Evolutionary conservation across 1,284 basidiomycete species (phyloP), one percentile per base, ranked within the genome.

Genomic region (Bjerkandera adusta): DNA sequence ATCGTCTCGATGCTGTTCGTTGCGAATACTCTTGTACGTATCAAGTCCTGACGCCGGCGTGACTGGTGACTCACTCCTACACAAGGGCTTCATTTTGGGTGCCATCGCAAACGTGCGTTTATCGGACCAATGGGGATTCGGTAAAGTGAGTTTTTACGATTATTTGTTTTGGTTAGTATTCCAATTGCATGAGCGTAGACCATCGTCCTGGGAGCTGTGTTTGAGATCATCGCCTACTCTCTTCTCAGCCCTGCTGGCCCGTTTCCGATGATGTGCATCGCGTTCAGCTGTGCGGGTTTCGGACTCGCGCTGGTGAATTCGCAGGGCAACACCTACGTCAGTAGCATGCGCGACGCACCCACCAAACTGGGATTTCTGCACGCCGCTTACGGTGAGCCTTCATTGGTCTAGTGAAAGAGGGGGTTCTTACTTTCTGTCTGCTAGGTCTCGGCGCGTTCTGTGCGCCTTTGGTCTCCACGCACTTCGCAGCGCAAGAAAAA

Each of bases 401-500:
- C n/a, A n/a, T n/a, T n/a, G n/a, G n/a, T n/a, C n/a, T n/a, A 27
- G 24, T 41, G 16, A 12, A n/a, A 15, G 11, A 6, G 11, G 4
- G 12, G 11, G 25, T 3, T 5, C 13, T 5, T 38, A 16, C 12
- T 3, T 3, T 3, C 8, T 27, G 4, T 2, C 11, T 1, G 10
- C 12, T 13, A 81, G 80, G 85, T 36, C 57, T 80, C 2, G 86
- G 86, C 1, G 87, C 88, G 0, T 77, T 89, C 30, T 66, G 72
- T 10, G 68, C 83, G 0, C 87, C 86, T 0, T 70, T 89, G 3
- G 77, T 82, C 0, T 73, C 85, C 0, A 89, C 87, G 0, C 77
- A 84, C 45, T 89, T 88, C 52, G 69, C 82, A 15, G 70, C 77
- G 45, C 54, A 71, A 47, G 54, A 56, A 4, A 63, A 65, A 40